These are phyloP conservation scores for Tylopilus rubrobrunneus DNA, from an alignment of 768 basidiomycete species.

Conservation along the genomic window DNA sequence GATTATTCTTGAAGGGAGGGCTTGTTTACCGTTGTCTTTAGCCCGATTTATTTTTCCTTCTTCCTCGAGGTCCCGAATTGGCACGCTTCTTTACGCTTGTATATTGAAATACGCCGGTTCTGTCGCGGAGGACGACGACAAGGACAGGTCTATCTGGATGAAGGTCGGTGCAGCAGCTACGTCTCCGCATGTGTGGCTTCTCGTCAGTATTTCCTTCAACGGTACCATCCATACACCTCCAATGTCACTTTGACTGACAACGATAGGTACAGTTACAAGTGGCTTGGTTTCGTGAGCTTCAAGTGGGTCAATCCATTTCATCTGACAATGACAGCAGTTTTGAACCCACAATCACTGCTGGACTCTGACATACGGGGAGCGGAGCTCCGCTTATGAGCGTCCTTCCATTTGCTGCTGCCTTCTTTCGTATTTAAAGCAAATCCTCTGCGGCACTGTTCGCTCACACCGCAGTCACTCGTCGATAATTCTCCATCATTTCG, in stretches of 20 bases:
- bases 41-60: constrained; percentile 44
- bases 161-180: constrained; percentile 49
- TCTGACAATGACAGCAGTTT: constrained; percentile 46
- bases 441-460: background rate
- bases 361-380: constrained; percentile 52
- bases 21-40: constrained; percentile 57
- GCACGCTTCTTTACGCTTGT: constrained; percentile 53
- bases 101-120: constrained; percentile 23
- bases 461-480: background rate
- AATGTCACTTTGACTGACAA: background rate
- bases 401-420: background rate
- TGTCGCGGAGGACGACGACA: constrained; percentile 38
- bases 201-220: constrained; percentile 48
- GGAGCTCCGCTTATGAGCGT: no score
- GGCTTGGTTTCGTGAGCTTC: constrained; percentile 23
- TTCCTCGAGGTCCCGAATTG: constrained; percentile 41
- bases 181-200: constrained; percentile 52
- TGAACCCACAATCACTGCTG: constrained; percentile 49
- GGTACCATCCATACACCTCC: constrained; percentile 29
- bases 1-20: constrained; percentile 42
- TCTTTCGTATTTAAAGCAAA: constrained; percentile 39
- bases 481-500: constrained; percentile 22
- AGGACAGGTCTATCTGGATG: constrained; percentile 51
- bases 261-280: no score
- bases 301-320: background rate